Evolutionary conservation across 2,329 filamentous ascomycete species (phyloP), one percentile per base, ranked within the genome.

Genomic region (Emmonsiellopsis sp.): DNA sequence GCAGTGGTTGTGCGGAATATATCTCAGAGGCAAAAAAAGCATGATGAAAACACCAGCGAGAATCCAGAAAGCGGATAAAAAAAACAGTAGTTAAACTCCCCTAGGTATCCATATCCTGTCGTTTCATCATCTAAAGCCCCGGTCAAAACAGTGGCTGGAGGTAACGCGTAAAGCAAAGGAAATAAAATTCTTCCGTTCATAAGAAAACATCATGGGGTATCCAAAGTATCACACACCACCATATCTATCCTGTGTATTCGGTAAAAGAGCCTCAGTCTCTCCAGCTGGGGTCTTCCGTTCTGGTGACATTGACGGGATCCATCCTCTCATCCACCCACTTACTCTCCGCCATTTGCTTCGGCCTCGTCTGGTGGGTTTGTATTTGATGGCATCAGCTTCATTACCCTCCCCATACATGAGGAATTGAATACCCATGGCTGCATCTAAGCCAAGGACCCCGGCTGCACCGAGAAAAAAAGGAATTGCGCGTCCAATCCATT

Each of bases 381-480:
- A 73, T 30, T 76, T 69, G 6, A 78, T 69, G 20, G 76, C 70
- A 34, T 78, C 70, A 51, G 77, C 70, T 42, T 69, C 68, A 20
- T 67, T 68, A 1, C 62, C 57, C 55, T 79, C 74, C 7, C 81
- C 79, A 61, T 82, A 86, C 58, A 79, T 71, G 58, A 79, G 68
- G 62, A 85, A 86, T 57, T 86, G 83, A 37, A 83, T 64, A 0
- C 81, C 82, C 52, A 86, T 79, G 30, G 77, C 78, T 0, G 75
- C 81, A 64, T 86, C 83, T 65, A 85, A 72, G 16, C 75, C 70
- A 6, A 86, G 68, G 1, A 85, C 83, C 7, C 83, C 83, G 2
- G 81, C 81, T 5, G 83, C 82, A 5, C 83, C 83, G 0, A 86
- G 73, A 65, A 82, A 85, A 65, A 86, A 86, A 0, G 83, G 83